phyloP scores from a whole-genome alignment of 1,139 yeast genomes.

The Candida sp. region DNA sequence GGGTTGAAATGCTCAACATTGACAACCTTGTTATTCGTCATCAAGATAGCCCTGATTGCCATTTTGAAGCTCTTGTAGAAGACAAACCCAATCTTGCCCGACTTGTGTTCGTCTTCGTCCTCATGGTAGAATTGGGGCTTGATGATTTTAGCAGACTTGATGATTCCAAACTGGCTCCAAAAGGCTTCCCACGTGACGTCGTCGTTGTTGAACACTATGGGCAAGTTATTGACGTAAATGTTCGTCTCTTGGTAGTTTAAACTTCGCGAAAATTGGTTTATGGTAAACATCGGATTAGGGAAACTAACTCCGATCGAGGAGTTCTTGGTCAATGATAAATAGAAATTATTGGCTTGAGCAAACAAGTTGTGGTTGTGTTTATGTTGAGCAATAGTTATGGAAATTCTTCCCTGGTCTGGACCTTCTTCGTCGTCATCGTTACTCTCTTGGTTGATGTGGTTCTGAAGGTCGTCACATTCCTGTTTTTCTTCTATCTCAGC shows the following conservation, averaged over 20 bases:
- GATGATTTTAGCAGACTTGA: slow-evolving; percentile 48
- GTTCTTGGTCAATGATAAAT: slow-evolving; percentile 11
- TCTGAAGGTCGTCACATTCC: neutral
- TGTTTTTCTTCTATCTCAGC: neutral
- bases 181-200: slow-evolving; percentile 42
- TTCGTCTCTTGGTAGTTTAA: slow-evolving; percentile 60
- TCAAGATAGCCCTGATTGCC: slow-evolving; percentile 43
- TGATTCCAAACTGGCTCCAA: slow-evolving; percentile 47
- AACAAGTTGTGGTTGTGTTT: slow-evolving; percentile 40
- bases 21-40: slow-evolving; percentile 35
- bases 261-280: slow-evolving; percentile 21
- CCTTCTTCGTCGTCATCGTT: slow-evolving; percentile 1
- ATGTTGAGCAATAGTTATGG: slow-evolving; percentile 41
- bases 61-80: slow-evolving; percentile 40
- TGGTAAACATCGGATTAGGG: slow-evolving; percentile 16
- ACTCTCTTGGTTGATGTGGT: neutral
- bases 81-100: slow-evolving; percentile 48
- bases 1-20: slow-evolving; percentile 23
- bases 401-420: slow-evolving; percentile 16
- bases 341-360: slow-evolving; percentile 13
- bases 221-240: slow-evolving; percentile 58
- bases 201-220: slow-evolving; percentile 43
- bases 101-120: slow-evolving; percentile 31
- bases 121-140: slow-evolving; percentile 43
- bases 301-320: slow-evolving; percentile 12